Conservation (phyloP, 2,329 filamentous ascomycete species). For the Exophiala xenobiotica region DNA sequence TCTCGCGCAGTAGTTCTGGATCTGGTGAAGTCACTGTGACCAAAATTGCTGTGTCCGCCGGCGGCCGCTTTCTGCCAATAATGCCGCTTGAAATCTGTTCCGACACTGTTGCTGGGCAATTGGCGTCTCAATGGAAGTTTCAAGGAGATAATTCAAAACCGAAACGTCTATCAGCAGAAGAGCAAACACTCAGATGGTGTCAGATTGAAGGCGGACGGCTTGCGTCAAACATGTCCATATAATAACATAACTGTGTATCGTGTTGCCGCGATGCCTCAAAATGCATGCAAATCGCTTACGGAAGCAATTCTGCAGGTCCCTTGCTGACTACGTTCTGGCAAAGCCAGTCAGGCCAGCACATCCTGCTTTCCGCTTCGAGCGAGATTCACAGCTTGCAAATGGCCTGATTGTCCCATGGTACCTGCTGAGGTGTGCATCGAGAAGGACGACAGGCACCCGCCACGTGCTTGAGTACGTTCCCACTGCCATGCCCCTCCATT, state of each 20-base stretch:
- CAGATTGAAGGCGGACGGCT: no score
- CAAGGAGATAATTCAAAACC: no score
- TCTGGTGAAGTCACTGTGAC: background rate
- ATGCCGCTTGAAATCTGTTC: conserved; percentile 8
- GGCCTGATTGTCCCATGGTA: background rate
- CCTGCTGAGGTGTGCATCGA: background rate
- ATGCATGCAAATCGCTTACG: conserved; percentile 15
- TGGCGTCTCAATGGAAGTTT: background rate
- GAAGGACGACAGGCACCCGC: no score
- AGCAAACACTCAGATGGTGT: no score
- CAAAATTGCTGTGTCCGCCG: background rate
- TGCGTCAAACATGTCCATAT: background rate
- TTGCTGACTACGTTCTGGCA: conserved; percentile 22
- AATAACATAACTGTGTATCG: background rate
- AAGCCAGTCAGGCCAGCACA: conserved; percentile 20
- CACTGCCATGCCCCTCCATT: background rate
- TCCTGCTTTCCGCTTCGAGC: conserved; percentile 23
- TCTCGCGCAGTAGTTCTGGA: background rate
- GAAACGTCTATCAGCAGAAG: no score
- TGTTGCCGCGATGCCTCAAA: conserved; percentile 2
- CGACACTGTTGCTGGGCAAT: background rate
- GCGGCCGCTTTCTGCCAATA: background rate
- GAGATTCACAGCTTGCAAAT: background rate
- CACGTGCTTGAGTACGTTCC: no score
- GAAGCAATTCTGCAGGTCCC: conserved; percentile 14